Evolutionary conservation across 2,329 filamentous ascomycete genomes (phyloP), one percentile per base, ranked within the genome.

Genomic region (Metarhizium album): DNA sequence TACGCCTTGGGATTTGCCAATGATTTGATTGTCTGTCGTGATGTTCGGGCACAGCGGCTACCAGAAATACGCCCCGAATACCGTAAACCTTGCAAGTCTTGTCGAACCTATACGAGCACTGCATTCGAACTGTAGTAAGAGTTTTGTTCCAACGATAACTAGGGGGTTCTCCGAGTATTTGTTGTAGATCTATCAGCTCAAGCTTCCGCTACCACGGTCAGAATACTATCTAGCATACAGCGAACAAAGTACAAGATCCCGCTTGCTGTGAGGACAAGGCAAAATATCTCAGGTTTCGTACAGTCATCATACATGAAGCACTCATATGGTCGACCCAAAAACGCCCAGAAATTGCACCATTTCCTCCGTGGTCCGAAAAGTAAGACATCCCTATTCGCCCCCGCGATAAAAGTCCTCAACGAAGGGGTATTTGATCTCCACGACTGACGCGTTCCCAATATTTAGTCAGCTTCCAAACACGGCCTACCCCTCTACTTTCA

Each of bases 371-470:
- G 33, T 13, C 33, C 14, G 33, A 16, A 14, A 16, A 35, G 4
- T 2, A 13, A 35, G 33, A 40, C n/a, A n/a, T 31, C 37, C 43
- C 50, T 6, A n/a, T 4, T 16, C 13, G 11, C 2, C 11, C 4
- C 9, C 5, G 4, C 13, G 16, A 20, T 5, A 23, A 13, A 16
- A 43, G n/a, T n/a, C 23, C 13, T 46, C 47, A 54, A 22, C 37
- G 14, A 16, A 35, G 45, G 2, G 46, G 40, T n/a, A 45, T 8
- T 6, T 45, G 55, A 45, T 71, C 70, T 2, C 71, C 73, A 16
- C 65, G 64, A 2, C 74, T 72, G 33, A 85, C 69, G 22, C 73
- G 71, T 65, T 87, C 84, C 82, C 83, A 87, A 60, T 84, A 86
- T 53, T 73, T 72, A 59, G 75, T 76, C 51, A 87, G 62, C 22